Evolutionary conservation across 2,329 filamentous ascomycete species (phyloP).

Genomic region (Colletotrichum eremochloae): DNA sequence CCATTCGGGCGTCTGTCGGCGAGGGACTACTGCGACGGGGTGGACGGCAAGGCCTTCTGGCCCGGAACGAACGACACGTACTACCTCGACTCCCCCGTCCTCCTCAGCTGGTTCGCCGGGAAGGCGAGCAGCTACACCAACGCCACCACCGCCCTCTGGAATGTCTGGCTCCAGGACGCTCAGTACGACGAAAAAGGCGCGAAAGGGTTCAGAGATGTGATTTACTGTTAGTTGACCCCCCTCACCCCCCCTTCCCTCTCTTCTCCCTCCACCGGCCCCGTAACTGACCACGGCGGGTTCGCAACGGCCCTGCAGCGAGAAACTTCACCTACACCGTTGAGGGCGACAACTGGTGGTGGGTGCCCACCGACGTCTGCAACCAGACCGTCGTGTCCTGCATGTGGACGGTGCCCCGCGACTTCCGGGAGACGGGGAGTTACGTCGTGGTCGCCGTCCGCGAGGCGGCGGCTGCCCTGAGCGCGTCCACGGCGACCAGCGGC

Average conservation of each 20-base stretch:
- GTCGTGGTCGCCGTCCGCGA: not conserved
- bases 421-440: not conserved
- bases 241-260: too few species aligned
- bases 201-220: not conserved
- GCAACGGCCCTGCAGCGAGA: not conserved
- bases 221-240: not conserved
- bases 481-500: not conserved
- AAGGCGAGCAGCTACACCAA: not conserved
- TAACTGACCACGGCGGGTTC: too few species aligned
- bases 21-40: not conserved
- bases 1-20: not conserved
- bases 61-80: not conserved
- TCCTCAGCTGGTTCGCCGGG: not conserved
- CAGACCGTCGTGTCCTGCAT: not conserved
- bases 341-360: not conserved
- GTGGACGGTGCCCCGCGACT: not conserved
- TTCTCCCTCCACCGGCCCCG: too few species aligned
- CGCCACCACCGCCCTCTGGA: not conserved
- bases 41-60: conserved; percentile 6
- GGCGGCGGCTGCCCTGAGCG: not conserved
- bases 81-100: not conserved
- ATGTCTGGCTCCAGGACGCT: not conserved
- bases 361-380: not conserved
- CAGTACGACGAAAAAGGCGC: conserved; percentile 1
- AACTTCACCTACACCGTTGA: not conserved